These are phyloP conservation scores for Colletotrichum lentis DNA, from an alignment of 2,329 filamentous ascomycete genomes.

Conservation along the genomic window DNA sequence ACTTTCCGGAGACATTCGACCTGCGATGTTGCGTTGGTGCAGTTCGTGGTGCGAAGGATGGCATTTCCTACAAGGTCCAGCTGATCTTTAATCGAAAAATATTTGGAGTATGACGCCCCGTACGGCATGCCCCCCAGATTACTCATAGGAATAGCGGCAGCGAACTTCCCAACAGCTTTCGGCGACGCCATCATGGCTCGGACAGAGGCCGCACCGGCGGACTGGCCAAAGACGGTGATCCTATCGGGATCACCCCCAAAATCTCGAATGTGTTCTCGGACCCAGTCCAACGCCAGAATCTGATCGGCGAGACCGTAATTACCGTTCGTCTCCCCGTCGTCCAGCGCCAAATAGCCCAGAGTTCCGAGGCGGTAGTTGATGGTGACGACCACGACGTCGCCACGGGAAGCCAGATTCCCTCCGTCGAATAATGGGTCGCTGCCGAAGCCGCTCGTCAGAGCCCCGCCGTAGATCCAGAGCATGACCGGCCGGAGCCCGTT, in stretches of 20 bases:
- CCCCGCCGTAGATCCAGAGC: slow-evolving; percentile 57
- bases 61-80: slow-evolving; percentile 58
- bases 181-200: slow-evolving; percentile 60
- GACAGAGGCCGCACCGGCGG: slow-evolving; percentile 62
- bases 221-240: slow-evolving; percentile 64
- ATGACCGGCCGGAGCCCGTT: slow-evolving; percentile 56
- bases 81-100: slow-evolving; percentile 64
- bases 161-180: slow-evolving; percentile 56
- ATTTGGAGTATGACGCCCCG: slow-evolving; percentile 65
- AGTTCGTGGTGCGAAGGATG: slow-evolving; percentile 61
- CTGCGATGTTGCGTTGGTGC: slow-evolving; percentile 57
- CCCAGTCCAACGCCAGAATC: slow-evolving; percentile 59
- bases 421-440: slow-evolving; percentile 56
- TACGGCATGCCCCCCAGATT: slow-evolving; percentile 58
- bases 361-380: slow-evolving; percentile 69
- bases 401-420: slow-evolving; percentile 55
- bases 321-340: slow-evolving; percentile 55
- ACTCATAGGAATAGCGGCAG: slow-evolving; percentile 55
- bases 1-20: slow-evolving; percentile 62
- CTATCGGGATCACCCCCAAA: slow-evolving; percentile 66
- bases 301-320: slow-evolving; percentile 61
- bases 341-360: slow-evolving; percentile 65
- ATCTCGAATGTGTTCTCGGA: slow-evolving; percentile 59
- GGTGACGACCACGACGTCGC: slow-evolving; percentile 61
- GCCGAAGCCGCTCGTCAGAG: slow-evolving; percentile 51